Conservation (phyloP, 176 grass and related monocot genomes). For the Elymus sibiricus region DNA sequence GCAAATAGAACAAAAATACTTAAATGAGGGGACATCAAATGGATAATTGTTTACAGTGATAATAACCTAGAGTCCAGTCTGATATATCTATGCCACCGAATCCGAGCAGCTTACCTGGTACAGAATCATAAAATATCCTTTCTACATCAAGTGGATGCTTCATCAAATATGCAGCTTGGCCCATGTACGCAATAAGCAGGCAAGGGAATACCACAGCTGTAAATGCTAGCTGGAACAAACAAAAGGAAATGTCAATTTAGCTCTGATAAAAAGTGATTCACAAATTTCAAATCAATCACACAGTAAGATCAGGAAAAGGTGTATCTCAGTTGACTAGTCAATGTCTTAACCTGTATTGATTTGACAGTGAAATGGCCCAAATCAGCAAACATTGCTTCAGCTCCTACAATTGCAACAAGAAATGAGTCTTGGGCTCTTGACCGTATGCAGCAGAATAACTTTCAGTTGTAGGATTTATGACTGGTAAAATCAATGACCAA, state of each 20-base stretch:
- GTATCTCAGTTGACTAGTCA: neutral
- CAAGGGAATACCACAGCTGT: slow-evolving; percentile 87
- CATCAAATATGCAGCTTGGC: slow-evolving; percentile 95
- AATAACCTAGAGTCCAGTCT: neutral
- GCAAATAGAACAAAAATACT: slow-evolving; percentile 25
- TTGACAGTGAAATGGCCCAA: slow-evolving; percentile 99
- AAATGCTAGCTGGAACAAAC: slow-evolving; percentile 76
- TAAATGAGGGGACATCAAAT: neutral
- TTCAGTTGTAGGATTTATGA: neutral
- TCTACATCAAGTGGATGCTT: slow-evolving; percentile 60
- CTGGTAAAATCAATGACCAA: neutral
- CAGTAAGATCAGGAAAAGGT: neutral
- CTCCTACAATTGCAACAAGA: slow-evolving; percentile 62
- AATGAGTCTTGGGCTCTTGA: neutral
- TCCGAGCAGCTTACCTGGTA: slow-evolving; percentile 61
- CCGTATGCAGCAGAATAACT: neutral
- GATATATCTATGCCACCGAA: slow-evolving; percentile 11
- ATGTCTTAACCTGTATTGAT: slow-evolving; percentile 81
- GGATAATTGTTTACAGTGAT: slow-evolving; percentile 7
- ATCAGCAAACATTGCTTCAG: slow-evolving; percentile 99
- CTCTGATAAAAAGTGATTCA: neutral
- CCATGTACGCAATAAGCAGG: slow-evolving; percentile 95
- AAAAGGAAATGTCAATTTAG: slow-evolving; percentile 6
- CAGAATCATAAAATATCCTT: slow-evolving; percentile 96
- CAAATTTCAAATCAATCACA: neutral